Evolutionary conservation across 164 flowering plant genomes (phyloP).

Genomic region (Piper longum): DNA sequence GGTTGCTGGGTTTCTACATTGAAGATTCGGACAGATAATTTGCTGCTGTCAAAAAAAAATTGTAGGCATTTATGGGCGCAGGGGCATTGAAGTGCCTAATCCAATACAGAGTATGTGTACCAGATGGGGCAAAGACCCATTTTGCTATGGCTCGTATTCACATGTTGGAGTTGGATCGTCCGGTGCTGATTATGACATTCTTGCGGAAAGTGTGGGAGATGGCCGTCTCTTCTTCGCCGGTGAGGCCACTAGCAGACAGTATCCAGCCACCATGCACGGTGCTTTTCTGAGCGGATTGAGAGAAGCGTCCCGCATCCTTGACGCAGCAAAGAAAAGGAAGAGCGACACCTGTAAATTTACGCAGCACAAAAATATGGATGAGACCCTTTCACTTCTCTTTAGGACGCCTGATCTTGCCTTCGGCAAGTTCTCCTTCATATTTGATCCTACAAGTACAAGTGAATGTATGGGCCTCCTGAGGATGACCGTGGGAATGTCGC

Average conservation of each 20-base stretch:
- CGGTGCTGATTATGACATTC: conserved; percentile 78
- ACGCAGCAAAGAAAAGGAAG: conserved; percentile 20
- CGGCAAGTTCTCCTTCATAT: conserved; percentile 56
- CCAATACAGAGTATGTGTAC: conserved; percentile 87
- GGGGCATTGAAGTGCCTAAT: conserved; percentile 73
- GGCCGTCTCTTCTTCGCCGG: conserved; percentile 82
- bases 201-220: conserved; percentile 64
- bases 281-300: conserved; percentile 77
- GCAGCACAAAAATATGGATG: conserved; percentile 27
- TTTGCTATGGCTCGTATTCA: conserved; percentile 81
- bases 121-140: conserved; percentile 86
- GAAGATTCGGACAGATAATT: neutral
- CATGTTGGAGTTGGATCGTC: conserved; percentile 78
- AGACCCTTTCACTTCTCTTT: conserved; percentile 43
- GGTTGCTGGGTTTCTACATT: neutral
- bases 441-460: conserved; percentile 29
- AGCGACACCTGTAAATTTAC: conserved; percentile 18
- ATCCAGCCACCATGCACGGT: conserved; percentile 98
- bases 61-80: conserved; percentile 72
- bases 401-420: conserved; percentile 53
- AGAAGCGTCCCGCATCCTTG: conserved; percentile 44
- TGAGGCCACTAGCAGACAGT: conserved; percentile 75
- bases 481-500: conserved; percentile 28
- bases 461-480: conserved; percentile 54
- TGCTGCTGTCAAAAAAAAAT: neutral